Percentiles rank a stretch among this genome's conserved stretches.
phyloP scores from a whole-genome alignment of 441 rosid genomes.

The Jatropha podagrica region DNA sequence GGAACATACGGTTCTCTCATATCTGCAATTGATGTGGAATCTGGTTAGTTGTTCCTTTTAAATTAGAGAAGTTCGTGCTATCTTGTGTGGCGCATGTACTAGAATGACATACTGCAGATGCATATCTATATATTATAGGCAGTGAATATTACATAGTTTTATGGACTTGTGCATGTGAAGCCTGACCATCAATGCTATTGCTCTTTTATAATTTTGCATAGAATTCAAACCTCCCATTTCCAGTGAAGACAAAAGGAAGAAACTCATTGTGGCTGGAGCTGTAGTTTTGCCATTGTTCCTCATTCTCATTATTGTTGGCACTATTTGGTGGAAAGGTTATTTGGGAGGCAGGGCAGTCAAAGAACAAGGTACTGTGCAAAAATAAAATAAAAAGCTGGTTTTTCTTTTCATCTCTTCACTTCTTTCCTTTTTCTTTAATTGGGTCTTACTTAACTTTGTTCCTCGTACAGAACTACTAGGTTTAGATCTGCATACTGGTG shows the following conservation, averaged over 20 bases:
- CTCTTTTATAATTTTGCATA: constrained; percentile 1
- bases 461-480: constrained; percentile 25
- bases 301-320: constrained; percentile 4
- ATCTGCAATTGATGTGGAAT: constrained; percentile 29
- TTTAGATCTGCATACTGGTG: constrained; percentile 33
- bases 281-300: constrained; percentile 16
- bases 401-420: not conserved
- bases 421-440: not conserved
- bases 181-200: not conserved
- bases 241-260: constrained; percentile 12
- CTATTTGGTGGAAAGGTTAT: constrained; percentile 24
- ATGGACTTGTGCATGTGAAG: not conserved
- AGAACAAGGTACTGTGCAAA: constrained; percentile 22
- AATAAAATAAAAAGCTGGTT: not conserved
- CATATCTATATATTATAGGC: not conserved
- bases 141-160: not conserved
- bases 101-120: not conserved
- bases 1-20: constrained; percentile 36
- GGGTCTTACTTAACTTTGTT: not conserved
- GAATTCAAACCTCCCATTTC: constrained; percentile 23
- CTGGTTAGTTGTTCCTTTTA: constrained; percentile 21
- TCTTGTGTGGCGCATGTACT: not conserved
- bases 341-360: not conserved
- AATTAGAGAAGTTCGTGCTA: not conserved
- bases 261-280: constrained; percentile 23